A percentile compares a stretch with the other conserved stretches of the same genome.
phyloP scores from a whole-genome alignment of 139 green algal species.

The Deuterostichococcus epilithicus region DNA sequence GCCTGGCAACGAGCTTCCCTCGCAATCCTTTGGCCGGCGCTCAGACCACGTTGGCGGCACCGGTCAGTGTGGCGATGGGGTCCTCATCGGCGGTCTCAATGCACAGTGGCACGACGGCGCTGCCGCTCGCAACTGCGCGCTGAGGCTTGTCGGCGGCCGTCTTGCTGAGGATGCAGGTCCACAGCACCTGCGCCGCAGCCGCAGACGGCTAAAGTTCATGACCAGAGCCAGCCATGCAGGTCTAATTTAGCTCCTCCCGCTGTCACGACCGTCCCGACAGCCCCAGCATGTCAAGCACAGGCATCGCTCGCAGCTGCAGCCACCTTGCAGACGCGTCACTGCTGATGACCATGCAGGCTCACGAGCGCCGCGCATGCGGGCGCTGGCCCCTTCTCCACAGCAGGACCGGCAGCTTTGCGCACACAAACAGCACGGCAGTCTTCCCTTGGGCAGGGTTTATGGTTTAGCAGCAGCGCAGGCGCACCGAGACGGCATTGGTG shows the following conservation, averaged over 20 bases:
- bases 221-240: background rate
- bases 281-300: background rate
- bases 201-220: background rate
- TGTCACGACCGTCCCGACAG: background rate
- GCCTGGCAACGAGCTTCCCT: too few relatives aligned
- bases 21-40: too few relatives aligned
- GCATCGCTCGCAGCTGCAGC: background rate
- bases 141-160: background rate
- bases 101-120: background rate
- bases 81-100: background rate
- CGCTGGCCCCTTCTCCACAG: too few relatives aligned
- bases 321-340: background rate
- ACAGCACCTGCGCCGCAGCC: background rate
- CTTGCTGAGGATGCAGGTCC: constrained; percentile 5
- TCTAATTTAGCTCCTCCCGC: background rate
- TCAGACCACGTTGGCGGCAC: background rate
- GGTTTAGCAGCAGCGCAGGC: too few relatives aligned
- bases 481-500: constrained; percentile 44
- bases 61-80: background rate
- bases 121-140: background rate
- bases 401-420: too few relatives aligned
- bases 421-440: too few relatives aligned
- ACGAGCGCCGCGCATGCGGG: too few relatives aligned
- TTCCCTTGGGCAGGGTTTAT: too few relatives aligned
- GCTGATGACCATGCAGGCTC: too few relatives aligned